Evolutionary conservation across 352 stramenopile species (phyloP), one percentile per base, ranked within the genome.

Genomic region (Halophytophthora batemanensis): DNA sequence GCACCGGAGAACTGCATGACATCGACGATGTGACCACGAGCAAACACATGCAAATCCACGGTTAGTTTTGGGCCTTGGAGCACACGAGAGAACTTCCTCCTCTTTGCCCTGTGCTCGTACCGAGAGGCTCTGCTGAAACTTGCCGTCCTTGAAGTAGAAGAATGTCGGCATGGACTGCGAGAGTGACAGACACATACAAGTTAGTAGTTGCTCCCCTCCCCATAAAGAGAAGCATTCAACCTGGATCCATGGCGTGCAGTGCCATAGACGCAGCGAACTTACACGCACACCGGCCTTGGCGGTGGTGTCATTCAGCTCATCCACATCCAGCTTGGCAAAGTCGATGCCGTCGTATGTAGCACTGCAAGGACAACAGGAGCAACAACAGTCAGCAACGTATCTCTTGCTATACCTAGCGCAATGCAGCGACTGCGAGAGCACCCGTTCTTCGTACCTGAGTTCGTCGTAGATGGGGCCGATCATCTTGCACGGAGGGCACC

Each of bases 401-500:
- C 18, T 33, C 35, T 42, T 54, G 17, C 10, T 17, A 52, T 35
- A 17, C 11, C 29, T 42, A 12, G 15, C 4, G 15, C n/a, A 41
- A 11, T 21, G 6, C 19, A 7, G 15, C 35, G 19, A 35, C 25
- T 10, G 7, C 7, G 15, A 21, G 37, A 58, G 14, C 31, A 6
- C 15, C n/a, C n/a, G 41, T 1, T 10, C 29, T 21, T 54, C 64
- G 12, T 41, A 93, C 85, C 81, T 93, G 15, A 96, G 66, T 34
- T 93, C 69, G 50, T 93, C 78, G 62, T 87, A 95, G 54, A 93
- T 87, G 8, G 87, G 87, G 6, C 76, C 82, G 53, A 96, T 95
- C 64, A 94, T 83, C 65, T 96, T 96, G 81, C 87, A 96, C 10
- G 87, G 87, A n/a, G 79, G 77, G 47, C 87, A 96, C 87, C 87